These are phyloP conservation scores for Suhomyces sp. DNA, from an alignment of 805 yeast species.

Conservation along the genomic window DNA sequence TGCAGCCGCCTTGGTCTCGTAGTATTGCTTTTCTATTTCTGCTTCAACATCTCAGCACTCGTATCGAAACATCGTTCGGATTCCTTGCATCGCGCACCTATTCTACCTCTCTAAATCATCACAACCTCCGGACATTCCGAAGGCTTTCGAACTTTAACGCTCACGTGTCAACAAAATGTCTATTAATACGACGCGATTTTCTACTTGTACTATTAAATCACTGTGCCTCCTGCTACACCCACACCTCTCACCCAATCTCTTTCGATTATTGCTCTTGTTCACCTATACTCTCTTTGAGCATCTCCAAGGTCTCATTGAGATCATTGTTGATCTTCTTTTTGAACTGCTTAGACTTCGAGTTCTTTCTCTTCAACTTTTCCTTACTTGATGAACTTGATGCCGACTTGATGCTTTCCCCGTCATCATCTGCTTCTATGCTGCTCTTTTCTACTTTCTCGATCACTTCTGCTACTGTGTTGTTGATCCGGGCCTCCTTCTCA, in stretches of 20 bases:
- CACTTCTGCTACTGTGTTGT: background rate
- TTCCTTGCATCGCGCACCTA: background rate
- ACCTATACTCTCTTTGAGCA: slow-evolving; percentile 37
- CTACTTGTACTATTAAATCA: background rate
- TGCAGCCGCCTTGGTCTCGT: background rate
- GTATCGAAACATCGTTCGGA: too few species aligned
- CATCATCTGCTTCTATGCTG: slow-evolving; percentile 1
- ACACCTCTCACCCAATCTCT: background rate
- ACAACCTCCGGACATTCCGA: too few species aligned
- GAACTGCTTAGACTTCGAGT: slow-evolving; percentile 34
- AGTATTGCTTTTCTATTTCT: background rate
- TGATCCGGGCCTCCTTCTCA: background rate
- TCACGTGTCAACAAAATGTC: background rate
- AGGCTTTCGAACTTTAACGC: background rate
- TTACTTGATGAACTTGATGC: slow-evolving; percentile 5
- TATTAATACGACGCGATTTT: background rate
- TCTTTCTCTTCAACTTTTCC: slow-evolving; percentile 19
- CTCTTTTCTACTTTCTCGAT: background rate
- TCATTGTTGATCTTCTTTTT: slow-evolving; percentile 31
- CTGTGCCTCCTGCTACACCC: background rate
- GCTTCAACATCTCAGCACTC: background rate
- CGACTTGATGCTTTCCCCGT: slow-evolving; percentile 11
- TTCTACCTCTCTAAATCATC: background rate
- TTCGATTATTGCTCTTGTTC: slow-evolving; percentile 7
- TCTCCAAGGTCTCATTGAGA: slow-evolving; percentile 35